Percentiles rank a stretch among this genome's conserved stretches.
Evolutionary conservation across 2,329 filamentous ascomycete genomes (phyloP).

Genomic region (Fusarium domesticum): DNA sequence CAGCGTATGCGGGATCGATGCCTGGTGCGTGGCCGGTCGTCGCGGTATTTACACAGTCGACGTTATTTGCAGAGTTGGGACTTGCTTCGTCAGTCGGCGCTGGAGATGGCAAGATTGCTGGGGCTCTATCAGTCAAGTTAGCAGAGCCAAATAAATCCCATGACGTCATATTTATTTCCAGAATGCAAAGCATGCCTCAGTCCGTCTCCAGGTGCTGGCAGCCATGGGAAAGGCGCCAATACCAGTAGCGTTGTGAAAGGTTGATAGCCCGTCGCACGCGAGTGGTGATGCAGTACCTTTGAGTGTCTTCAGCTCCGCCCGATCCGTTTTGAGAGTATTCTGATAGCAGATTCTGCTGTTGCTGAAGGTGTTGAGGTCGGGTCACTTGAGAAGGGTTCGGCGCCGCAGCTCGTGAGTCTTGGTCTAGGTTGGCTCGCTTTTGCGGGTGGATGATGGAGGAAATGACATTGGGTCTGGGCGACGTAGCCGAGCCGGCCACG

Average conservation of each 20-base stretch:
- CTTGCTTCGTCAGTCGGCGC: slow-evolving; percentile 60
- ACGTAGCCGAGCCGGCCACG: slow-evolving; percentile 12
- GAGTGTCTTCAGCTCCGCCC: background rate
- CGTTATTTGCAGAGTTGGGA: slow-evolving; percentile 38
- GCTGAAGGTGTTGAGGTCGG: background rate
- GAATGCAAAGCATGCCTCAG: slow-evolving; percentile 8
- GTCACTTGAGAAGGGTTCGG: background rate
- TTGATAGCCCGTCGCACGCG: background rate
- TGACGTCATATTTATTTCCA: slow-evolving; percentile 1
- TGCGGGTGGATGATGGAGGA: slow-evolving; percentile 4
- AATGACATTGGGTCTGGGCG: slow-evolving; percentile 7
- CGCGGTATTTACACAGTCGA: slow-evolving; percentile 34
- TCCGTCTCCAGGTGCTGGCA: background rate
- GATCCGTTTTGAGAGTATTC: background rate
- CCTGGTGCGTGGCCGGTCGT: slow-evolving; percentile 12
- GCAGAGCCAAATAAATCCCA: slow-evolving; percentile 4
- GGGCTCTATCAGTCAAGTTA: slow-evolving; percentile 20
- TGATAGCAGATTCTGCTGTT: background rate
- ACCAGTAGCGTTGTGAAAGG: too few relatives aligned
- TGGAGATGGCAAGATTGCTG: slow-evolving; percentile 56
- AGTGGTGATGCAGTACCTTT: background rate
- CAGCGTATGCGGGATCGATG: slow-evolving; percentile 4
- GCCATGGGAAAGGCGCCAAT: background rate
- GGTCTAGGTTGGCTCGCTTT: background rate
- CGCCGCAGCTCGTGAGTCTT: background rate